A percentile compares a stretch with the other conserved stretches of the same genome.
phyloP scores from a whole-genome alignment of 1,139 yeast species.

The Kodamaea fungicola region DNA sequence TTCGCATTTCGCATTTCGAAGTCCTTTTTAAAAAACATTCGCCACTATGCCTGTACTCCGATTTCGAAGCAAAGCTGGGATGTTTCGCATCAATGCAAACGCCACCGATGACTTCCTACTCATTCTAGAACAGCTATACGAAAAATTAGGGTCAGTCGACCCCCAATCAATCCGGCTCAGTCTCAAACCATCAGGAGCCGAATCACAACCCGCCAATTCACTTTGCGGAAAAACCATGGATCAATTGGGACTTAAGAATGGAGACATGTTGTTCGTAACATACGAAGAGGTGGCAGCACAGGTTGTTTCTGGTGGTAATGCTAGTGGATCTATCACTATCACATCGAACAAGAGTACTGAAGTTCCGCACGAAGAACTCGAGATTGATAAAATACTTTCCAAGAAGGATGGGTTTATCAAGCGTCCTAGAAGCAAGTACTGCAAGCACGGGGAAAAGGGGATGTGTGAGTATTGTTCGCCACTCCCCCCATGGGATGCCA shows the following conservation, averaged over 20 bases:
- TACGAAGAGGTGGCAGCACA: conserved; percentile 29
- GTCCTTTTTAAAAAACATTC: background rate
- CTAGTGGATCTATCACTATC: conserved; percentile 2
- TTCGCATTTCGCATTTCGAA: no score
- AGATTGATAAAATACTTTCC: conserved; percentile 69
- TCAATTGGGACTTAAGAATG: conserved; percentile 65
- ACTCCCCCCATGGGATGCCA: conserved; percentile 88
- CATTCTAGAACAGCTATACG: conserved; percentile 43
- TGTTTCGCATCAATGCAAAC: conserved; percentile 62
- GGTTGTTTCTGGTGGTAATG: conserved; percentile 4
- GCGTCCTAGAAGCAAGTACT: conserved; percentile 59
- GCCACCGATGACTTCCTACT: conserved; percentile 43
- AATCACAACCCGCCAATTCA: conserved; percentile 42
- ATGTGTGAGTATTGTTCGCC: conserved; percentile 99
- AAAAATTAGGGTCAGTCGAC: conserved; percentile 31
- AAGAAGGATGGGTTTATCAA: conserved; percentile 68
- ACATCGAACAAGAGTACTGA: background rate
- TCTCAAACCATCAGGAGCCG: conserved; percentile 41
- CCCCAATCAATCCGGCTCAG: conserved; percentile 38
- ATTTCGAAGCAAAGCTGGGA: conserved; percentile 82
- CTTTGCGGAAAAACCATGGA: conserved; percentile 45
- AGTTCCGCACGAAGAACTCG: conserved; percentile 21
- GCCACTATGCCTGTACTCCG: conserved; percentile 40
- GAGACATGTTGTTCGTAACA: conserved; percentile 72
- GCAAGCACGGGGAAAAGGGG: conserved; percentile 89